Evolutionary conservation across 352 stramenopile species (phyloP), one percentile per base, ranked within the genome.

Genomic region (Phytophthora syringae): DNA sequence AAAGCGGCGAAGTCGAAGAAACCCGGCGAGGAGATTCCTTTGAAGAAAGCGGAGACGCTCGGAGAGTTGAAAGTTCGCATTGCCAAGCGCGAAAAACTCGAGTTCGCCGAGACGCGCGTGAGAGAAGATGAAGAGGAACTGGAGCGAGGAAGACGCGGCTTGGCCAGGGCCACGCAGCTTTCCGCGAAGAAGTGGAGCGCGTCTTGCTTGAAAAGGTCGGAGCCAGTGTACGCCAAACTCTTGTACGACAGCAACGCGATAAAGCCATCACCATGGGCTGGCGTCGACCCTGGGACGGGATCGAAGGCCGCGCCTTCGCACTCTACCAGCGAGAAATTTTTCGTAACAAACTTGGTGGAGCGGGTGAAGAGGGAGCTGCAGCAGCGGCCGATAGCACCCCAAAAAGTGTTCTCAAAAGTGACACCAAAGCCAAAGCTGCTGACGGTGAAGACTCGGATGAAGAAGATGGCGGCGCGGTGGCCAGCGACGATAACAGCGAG

Each of bases 221-320:
- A 3, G 60, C 64, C 7, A 72, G 85, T 34, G 78, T 92, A 15
- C 72, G 62, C 0, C 76, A 80, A 12, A 75, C 88, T 52, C 56
- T 92, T 18, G 72, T 89, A 36, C 62, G 72, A 25, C 81, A 91
- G 59, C 83, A 93, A 58, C 78, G 83, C 7, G 67, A 88, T 49
- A 80, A 81, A 39, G 83, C 83, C 18, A 79, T 91, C 12, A 74
- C 74, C 27, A 79, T 81, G 63, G 81, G 77, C 20, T 79, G 72
- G 48, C 78, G 85, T 7, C 74, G 85, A 16, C 85, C 83, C 6
- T 93, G 83, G 85, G 85, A 93, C 47, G 84, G 81, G 5, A 74
- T 74, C 3, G 70, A 80, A 28, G 81, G 83, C 20, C 64, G 72
- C 6, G 83, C 85, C n/a, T 93, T 92, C 58, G 65, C 81, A 24